These are phyloP conservation scores for Lentinula boryana DNA, from an alignment of 768 basidiomycete genomes.

Conservation along the genomic window DNA sequence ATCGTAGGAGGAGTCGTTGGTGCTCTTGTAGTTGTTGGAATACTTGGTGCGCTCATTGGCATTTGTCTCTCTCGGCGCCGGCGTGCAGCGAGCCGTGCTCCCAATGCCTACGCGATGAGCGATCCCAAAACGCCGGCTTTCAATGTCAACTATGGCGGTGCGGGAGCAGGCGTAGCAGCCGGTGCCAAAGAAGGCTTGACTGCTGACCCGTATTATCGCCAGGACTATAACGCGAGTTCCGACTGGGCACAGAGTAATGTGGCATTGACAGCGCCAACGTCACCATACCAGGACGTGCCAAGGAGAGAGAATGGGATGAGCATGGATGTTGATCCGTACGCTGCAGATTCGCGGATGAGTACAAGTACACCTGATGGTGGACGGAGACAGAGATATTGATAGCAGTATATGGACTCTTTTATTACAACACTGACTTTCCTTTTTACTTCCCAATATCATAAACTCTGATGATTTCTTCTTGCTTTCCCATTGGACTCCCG, in stretches of 20 bases:
- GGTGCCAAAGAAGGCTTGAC: conserved; percentile 46
- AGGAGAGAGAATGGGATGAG: conserved; percentile 20
- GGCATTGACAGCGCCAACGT: conserved; percentile 24
- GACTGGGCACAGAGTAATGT: conserved; percentile 53
- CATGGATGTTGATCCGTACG: conserved; percentile 31
- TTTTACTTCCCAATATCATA: neutral
- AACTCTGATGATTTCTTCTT: neutral
- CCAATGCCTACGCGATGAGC: conserved; percentile 32
- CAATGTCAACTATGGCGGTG: conserved; percentile 5
- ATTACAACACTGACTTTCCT: neutral
- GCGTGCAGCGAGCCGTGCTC: conserved; percentile 29
- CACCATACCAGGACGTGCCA: conserved; percentile 12
- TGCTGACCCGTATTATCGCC: conserved; percentile 64
- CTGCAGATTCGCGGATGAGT: conserved; percentile 18
- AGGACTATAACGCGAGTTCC: conserved; percentile 45
- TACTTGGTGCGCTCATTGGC: conserved; percentile 44
- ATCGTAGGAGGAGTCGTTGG: conserved; percentile 49
- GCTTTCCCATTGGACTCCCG: neutral
- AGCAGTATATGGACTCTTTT: neutral
- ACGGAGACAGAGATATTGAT: neutral
- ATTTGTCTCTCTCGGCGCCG: conserved; percentile 47
- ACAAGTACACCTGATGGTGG: conserved; percentile 11
- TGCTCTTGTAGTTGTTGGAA: conserved; percentile 40
- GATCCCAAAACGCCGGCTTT: conserved; percentile 9
- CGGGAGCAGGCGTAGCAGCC: conserved; percentile 18